Base-by-base conservation (phyloP, 495 filamentous ascomycete species). In the Talaromyces borbonicus region DNA sequence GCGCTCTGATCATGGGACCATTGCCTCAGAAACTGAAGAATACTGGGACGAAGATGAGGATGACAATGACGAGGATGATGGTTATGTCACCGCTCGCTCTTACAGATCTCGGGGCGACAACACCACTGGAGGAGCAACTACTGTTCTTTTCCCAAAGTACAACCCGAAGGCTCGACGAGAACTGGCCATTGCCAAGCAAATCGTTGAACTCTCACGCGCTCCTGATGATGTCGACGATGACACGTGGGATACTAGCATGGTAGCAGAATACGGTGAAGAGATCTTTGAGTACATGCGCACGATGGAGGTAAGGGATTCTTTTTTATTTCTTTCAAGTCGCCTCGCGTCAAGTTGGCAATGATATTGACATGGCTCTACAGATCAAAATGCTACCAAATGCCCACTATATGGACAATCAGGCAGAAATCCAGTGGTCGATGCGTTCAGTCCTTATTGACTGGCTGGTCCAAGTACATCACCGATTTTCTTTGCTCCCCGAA, bases 381-480 rank as follows among this genome's bases (percentile, higher is more conserved):
- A 76, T 76, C 49, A 75, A 74, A 32, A 83, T 97, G 76, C 65
- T 87, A 32, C 92, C 92, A 0, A 85, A 90, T 56, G 72, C 85
- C 2, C 78, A 90, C 55, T 98, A 98, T 69, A 97, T 98, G 93
- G 87, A 95, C 40, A 81, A 84, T 43, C 92, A 98, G 60, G 79
- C 81, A n/a, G 90, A 97, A 62, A 90, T 98, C 46, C 87, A 94
- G 61, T 97, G 93, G 93, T 95, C 90, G 0, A 96, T 96, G 90
- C 87, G 92, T 36, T 80, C 90, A 8, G 87, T 97, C 35, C 79
- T 98, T 43, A 94, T 97, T 82, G 93, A 97, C 61, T 98, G 92
- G 92, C 73, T 98, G 8, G 82, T 96, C 32, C 90, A 97, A 59
- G 92, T 98, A 16, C 92, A 98, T 57, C 75, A 81, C 53, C 87